Evolutionary conservation across 805 yeast genomes (phyloP).

Genomic region (Ogataea philodendri): DNA sequence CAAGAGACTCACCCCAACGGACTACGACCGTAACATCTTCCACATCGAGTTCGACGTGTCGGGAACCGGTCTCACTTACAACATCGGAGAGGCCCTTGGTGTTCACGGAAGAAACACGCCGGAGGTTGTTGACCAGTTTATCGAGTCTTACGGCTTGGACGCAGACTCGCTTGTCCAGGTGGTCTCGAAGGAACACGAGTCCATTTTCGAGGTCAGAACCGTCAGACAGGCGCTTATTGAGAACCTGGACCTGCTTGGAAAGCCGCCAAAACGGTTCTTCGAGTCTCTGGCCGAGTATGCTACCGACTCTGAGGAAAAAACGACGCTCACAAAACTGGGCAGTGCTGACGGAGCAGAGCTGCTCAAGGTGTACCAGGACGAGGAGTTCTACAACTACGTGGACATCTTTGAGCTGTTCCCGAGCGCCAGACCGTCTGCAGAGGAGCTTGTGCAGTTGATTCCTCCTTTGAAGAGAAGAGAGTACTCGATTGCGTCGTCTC

Average conservation of each 20-base stretch:
- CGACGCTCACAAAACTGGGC: conserved; percentile 58
- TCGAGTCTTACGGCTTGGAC: conserved; percentile 67
- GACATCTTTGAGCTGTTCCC: conserved; percentile 78
- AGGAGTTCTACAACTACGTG: conserved; percentile 73
- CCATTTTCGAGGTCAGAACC: conserved; percentile 68
- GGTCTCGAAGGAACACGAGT: conserved; percentile 62
- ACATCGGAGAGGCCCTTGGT: conserved; percentile 96
- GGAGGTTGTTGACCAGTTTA: conserved; percentile 63
- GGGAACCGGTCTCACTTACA: conserved; percentile 88
- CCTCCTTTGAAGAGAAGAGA: conserved; percentile 95
- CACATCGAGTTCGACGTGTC: conserved; percentile 91
- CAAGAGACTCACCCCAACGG: conserved; percentile 84
- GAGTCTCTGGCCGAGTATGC: conserved; percentile 78
- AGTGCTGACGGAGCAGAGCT: conserved; percentile 81
- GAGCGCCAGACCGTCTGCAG: conserved; percentile 75
- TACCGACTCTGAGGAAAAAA: conserved; percentile 63
- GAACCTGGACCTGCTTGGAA: conserved; percentile 85
- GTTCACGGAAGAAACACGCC: conserved; percentile 84
- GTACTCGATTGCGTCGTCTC: conserved; percentile 96
- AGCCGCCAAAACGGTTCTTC: conserved; percentile 92
- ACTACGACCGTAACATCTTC: conserved; percentile 92
- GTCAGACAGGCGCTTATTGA: conserved; percentile 78
- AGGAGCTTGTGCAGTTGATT: conserved; percentile 67
- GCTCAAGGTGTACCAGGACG: conserved; percentile 81
- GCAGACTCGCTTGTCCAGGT: conserved; percentile 67